Evolutionary conservation across 164 flowering plant species (phyloP), one percentile per base, ranked within the genome.

Genomic region (Stephania yunnanensis): DNA sequence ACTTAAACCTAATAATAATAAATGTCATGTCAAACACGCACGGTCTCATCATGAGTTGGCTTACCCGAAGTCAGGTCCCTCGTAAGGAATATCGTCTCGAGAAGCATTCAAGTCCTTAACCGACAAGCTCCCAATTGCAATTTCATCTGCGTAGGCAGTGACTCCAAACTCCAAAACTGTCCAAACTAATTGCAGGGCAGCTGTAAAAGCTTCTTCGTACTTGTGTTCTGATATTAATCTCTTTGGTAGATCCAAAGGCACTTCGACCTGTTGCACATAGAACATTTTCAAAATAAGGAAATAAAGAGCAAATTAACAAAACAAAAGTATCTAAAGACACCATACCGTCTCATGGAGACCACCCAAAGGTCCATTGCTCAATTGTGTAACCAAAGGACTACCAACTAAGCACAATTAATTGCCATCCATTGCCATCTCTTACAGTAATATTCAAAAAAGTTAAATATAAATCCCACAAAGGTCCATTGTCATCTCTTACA

Each of bases 171-270:
- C 95, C 74, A 93, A 64, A 9, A 58, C 1, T 83, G 86, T 12
- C 88, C 91, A 73, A 96, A 80, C 99, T 98, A 96, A 8, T 69
- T 94, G 99, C 76, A 96, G 85, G 55, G 98, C 98, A 36, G 74
- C 74, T 19, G 93, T 92, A 85, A 96, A 96, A 70, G 99, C 97
- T 76, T 92, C 97, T 76, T 90, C 99, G 73, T 83, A 94, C 74
- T 94, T 94, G 72, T 77, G 88, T 77, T 96, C 98, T 48, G 94
- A 83, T 58, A 92, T 71, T 84, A 96, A 74, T 80, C 81, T 96
- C 98, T 78, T 85, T 86, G 31, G 87, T 92, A n/a, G 98, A 85
- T 96, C 97, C 72, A 87, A 15, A 64, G 90, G 93, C 65, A 77
- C 87, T 79, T 92, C 98, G 77, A 90, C 86, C 97, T 94, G 79